Percentiles rank a stretch among this genome's conserved stretches.
Evolutionary conservation across 495 filamentous ascomycete genomes (phyloP).

Genomic region (Hamigera avellanea): DNA sequence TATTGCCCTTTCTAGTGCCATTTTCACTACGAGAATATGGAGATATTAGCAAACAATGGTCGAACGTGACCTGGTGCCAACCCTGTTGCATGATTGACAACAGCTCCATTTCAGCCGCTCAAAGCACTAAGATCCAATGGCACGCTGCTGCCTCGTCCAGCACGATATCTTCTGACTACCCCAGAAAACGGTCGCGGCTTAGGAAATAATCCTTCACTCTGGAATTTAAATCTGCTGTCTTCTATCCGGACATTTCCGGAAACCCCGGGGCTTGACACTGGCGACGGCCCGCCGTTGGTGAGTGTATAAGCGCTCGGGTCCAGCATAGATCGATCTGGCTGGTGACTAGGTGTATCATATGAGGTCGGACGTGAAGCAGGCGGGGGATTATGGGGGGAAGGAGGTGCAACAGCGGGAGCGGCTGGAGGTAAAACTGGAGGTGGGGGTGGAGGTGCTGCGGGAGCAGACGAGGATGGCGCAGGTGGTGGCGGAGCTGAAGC

Average conservation of each 20-base stretch:
- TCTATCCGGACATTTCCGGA: conserved; percentile 50
- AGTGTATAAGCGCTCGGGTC: conserved; percentile 73
- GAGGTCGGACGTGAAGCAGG: conserved; percentile 25
- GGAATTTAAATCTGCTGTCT: conserved; percentile 79
- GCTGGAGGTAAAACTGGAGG: conserved; percentile 29
- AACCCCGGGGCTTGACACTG: conserved; percentile 17
- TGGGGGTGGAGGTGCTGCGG: conserved; percentile 29
- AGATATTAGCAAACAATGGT: too few species aligned
- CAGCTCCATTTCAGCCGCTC: conserved; percentile 18
- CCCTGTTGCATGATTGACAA: too few species aligned
- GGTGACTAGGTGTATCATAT: conserved; percentile 22
- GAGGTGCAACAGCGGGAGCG: conserved; percentile 37
- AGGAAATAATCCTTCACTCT: conserved; percentile 68
- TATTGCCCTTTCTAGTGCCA: too few species aligned
- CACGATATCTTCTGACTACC: conserved; percentile 65
- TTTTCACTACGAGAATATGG: too few species aligned
- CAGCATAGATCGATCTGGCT: conserved; percentile 44
- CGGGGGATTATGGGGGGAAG: conserved; percentile 39
- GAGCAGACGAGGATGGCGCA: conserved; percentile 39
- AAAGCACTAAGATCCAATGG: conserved; percentile 65
- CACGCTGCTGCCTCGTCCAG: conserved; percentile 86
- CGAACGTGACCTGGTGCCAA: too few species aligned
- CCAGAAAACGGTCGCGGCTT: conserved; percentile 72
- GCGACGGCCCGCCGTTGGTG: conserved; percentile 39
- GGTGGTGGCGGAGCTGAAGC: conserved; percentile 40